phyloP scores from a whole-genome alignment of 2,329 filamentous ascomycete species.

The Zopfia rhizophila region DNA sequence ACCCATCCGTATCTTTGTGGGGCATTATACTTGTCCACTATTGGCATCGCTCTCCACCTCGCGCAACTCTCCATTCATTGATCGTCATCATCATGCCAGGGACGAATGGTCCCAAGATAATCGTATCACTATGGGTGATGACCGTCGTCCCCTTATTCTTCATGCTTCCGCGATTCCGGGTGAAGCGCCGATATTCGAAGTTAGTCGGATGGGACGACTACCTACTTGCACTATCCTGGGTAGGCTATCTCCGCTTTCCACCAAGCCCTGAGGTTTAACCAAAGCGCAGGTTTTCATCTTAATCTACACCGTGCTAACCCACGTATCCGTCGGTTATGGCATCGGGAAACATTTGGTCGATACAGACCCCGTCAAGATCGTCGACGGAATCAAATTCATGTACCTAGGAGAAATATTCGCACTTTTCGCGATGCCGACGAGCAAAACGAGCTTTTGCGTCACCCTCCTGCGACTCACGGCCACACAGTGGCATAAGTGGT shows the following conservation, averaged over 20 bases:
- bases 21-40: no score
- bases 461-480: conserved; percentile 22
- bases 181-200: conserved; percentile 13
- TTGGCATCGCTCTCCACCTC: no score
- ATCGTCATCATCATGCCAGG: no score
- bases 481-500: conserved; percentile 14
- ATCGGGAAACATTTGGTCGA: conserved; percentile 21
- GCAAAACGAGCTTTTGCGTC: conserved; percentile 27
- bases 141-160: conserved; percentile 17
- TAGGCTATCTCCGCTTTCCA: conserved; percentile 10
- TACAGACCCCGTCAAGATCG: conserved; percentile 6
- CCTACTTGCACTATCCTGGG: conserved; percentile 15
- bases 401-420: conserved; percentile 24
- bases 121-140: conserved; percentile 35
- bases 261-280: no score
- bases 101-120: conserved; percentile 34
- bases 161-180: conserved; percentile 20
- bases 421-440: conserved; percentile 20
- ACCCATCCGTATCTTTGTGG: no score
- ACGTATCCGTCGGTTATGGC: conserved; percentile 20
- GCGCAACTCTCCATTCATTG: no score
- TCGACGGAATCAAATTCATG: conserved; percentile 18
- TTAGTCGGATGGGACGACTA: conserved; percentile 16
- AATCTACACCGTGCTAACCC: conserved; percentile 14
- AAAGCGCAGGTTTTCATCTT: conserved; percentile 13